phyloP scores from a whole-genome alignment of 371 early-diverging fungal species.

The Batkoa obscura region DNA sequence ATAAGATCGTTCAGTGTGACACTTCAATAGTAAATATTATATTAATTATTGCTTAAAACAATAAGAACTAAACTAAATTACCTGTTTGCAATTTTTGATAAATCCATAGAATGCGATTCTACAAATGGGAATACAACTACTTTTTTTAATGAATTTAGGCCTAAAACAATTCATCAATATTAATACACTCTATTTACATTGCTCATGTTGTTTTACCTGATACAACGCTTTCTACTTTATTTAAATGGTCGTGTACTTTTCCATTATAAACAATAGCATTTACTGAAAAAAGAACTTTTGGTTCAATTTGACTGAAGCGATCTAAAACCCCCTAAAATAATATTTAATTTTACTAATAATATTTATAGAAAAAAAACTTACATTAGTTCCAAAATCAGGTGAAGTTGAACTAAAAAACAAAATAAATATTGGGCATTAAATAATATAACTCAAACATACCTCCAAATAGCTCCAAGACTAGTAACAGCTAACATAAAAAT shows the following conservation, averaged over 20 bases:
- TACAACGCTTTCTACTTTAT: constrained; percentile 52
- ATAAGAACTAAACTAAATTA: constrained; percentile 5
- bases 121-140: constrained; percentile 65
- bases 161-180: too few species aligned
- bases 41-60: constrained; percentile 21
- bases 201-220: constrained; percentile 23
- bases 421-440: constrained; percentile 2
- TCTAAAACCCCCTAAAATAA: constrained; percentile 64
- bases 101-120: constrained; percentile 12
- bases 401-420: constrained; percentile 42
- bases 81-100: constrained; percentile 19
- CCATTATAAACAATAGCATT: constrained; percentile 81
- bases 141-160: constrained; percentile 25
- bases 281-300: constrained; percentile 80
- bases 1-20: constrained; percentile 3
- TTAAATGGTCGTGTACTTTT: constrained; percentile 57
- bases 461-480: constrained; percentile 91
- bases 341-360: neutral
- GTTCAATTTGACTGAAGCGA: constrained; percentile 84
- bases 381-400: constrained; percentile 83
- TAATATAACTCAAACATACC: constrained; percentile 20
- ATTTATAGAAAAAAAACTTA: constrained; percentile 13
- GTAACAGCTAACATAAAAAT: constrained; percentile 83
- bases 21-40: neutral
- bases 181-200: too few species aligned